These are phyloP conservation scores for Eudorina sp. DNA, from an alignment of 139 green algal genomes.

Conservation along the genomic window DNA sequence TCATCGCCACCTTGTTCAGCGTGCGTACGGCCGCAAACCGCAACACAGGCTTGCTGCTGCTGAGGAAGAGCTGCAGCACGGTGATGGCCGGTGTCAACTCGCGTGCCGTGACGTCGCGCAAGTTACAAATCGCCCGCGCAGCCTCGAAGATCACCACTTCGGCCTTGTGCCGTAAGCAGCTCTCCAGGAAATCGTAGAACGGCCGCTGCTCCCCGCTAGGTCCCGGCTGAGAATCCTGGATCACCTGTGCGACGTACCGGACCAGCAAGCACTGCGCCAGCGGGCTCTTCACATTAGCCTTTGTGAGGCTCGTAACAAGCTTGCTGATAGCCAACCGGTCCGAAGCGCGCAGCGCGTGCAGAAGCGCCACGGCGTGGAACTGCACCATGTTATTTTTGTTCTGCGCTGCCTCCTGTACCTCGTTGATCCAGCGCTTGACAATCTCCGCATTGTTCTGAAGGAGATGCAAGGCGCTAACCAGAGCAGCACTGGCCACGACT, in stretches of 20 bases:
- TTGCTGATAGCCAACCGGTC: constrained; percentile 97
- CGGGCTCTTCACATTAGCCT: constrained; percentile 86
- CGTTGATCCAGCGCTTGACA: constrained; percentile 97
- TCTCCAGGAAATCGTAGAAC: constrained; percentile 98
- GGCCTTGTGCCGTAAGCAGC: constrained; percentile 95
- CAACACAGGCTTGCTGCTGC: constrained; percentile 95
- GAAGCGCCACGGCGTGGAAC: constrained; percentile 96
- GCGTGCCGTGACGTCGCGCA: constrained; percentile 89
- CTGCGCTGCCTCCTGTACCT: constrained; percentile 95
- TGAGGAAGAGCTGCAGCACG: constrained; percentile 98
- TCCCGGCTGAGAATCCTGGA: constrained; percentile 68
- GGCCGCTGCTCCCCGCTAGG: constrained; percentile 83
- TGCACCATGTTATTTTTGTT: constrained; percentile 94
- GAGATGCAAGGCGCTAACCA: constrained; percentile 91
- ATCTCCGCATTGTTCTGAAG: constrained; percentile 90
- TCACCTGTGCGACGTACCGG: constrained; percentile 90
- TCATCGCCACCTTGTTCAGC: constrained; percentile 97
- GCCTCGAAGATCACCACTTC: constrained; percentile 96
- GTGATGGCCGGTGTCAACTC: constrained; percentile 97
- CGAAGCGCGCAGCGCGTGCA: constrained; percentile 91
- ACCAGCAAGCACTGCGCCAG: constrained; percentile 97
- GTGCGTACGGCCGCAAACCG: constrained; percentile 94
- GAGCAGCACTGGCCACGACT: constrained; percentile 83
- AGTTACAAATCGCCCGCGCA: constrained; percentile 93
- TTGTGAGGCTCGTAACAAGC: constrained; percentile 93